Base-by-base conservation (phyloP, 257 asterid species). In the Ballota nigra region DNA sequence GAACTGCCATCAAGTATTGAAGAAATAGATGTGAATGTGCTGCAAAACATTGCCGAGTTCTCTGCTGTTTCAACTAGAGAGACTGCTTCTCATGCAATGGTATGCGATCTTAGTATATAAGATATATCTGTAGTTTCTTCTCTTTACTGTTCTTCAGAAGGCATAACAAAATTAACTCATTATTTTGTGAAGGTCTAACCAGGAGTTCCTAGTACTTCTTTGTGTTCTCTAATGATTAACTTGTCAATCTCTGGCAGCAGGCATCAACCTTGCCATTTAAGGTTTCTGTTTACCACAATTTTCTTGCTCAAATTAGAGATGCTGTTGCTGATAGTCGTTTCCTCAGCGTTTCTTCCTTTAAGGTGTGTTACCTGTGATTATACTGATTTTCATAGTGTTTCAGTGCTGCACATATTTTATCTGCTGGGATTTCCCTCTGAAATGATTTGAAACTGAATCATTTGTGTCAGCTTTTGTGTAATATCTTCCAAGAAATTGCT, bases 401-500 rank as follows among this genome's bases (percentile, higher is more conserved):
- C 19, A 19, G 29, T 62, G 9, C 8, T 18, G 15, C 33, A 3
- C 51, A 55, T 34, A 34, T 18, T 31, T 43, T 28, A n/a, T 43
- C 49, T 69, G 43, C 38, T 49, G n/a, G 71, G n/a, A 40, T 75
- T 61, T 34, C 68, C 56, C 49, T 31, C 63, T 24, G 23, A 15
- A 52, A 63, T 51, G 59, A 62, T 73, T 69, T 80, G 66, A 78
- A 58, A 55, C 72, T 63, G 24, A 55, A 22, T 61, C 77, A n/a
- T 74, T 64, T 70, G 52, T 26, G 75, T 79, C 88, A 89, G 89
- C 80, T 81, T 73, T 74, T 90, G 86, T 85, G 78, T 80, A 84
- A 81, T 74, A 81, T 89, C 77, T 88, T 95, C 79, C 79, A 83
- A 63, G 83, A 84, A 66, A 80, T 92, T 72, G 88, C 92, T 58